Base-by-base conservation (phyloP, 148 eudicot genomes). In the Rhododendron molle region DNA sequence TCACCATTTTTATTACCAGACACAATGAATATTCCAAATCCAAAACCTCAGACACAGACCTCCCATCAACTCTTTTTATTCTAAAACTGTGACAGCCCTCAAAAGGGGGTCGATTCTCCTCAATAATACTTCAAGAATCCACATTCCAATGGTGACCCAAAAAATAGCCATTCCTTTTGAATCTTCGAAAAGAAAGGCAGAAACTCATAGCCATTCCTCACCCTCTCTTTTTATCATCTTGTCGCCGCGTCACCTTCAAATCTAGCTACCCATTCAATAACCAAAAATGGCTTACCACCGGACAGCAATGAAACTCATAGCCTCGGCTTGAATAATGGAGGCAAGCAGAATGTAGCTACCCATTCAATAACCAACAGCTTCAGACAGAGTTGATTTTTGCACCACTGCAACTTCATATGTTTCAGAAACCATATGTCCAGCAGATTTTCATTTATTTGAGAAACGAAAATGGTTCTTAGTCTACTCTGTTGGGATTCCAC, bases 61-160 rank as follows among this genome's bases (percentile, higher is more conserved):
- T 2, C 62, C 54, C 80, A 38, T 67, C 72, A 12, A 15, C 50
- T 43, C 82, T 86, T 83, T 43, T 83, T 85, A 87, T 85, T 90
- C 88, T 83, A 43, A 58, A 58, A 81, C 40, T 87, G 85, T 84
- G 87, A 88, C 54, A 84, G 71, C 81, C 81, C 78, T 81, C 46
- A 60, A 81, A 83, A 78, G 65, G 83, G 86, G 88, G 8, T 84
- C 84, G 62, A 86, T 83, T 84, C 89, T 46, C 76, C 67, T 86
- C 89, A 93, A 90, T 90, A 89, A 90, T 90, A 88, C 90, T 86
- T 30, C 44, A 84, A 85, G 93, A 93, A 92, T 92, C 91, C 83
- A 87, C 83, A 88, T 90, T 88, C 85, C 84, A 78, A 84, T 56
- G 84, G 87, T 84, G 21, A 85, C 81, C 23, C 34, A 56, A 84